Evolutionary conservation across 23 red algal species (phyloP).

Genomic region (Chondrus crispus): DNA sequence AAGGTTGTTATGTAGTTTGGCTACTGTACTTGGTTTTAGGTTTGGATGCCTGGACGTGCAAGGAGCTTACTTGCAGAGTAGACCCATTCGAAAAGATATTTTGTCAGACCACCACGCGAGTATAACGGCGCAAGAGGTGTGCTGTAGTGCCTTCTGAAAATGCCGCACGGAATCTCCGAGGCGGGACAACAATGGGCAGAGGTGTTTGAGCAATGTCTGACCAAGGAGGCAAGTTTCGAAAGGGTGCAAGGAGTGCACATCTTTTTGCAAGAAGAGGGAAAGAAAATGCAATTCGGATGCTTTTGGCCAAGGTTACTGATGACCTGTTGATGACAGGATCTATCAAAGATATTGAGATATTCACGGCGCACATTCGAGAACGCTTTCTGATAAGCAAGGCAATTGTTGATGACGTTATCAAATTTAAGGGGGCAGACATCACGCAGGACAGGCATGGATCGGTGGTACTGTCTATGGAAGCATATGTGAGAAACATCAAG

Average conservation of each 20-base stretch:
- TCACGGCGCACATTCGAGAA: not conserved
- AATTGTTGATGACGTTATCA: constrained; percentile 16
- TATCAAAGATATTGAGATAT: not conserved
- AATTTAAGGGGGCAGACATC: constrained; percentile 11
- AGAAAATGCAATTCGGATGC: not conserved
- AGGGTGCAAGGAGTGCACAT: constrained; percentile 13
- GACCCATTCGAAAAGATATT: no score
- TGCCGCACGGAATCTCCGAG: constrained; percentile 36
- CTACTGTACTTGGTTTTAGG: not conserved
- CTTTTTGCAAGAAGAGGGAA: not conserved
- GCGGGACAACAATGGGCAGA: constrained; percentile 21
- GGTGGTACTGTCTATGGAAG: not conserved
- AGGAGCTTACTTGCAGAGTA: not conserved
- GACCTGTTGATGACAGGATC: constrained; percentile 14
- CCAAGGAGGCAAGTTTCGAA: not conserved
- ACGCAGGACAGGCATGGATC: not conserved
- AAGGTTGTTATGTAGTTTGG: not conserved
- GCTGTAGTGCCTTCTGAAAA: no score
- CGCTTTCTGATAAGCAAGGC: constrained; percentile 31
- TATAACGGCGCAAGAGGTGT: no score
- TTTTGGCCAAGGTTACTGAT: constrained; percentile 15
- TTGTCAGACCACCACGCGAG: no score
- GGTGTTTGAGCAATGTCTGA: constrained; percentile 24
- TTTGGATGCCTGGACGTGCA: constrained; percentile 6
- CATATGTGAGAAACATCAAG: constrained; percentile 11